These are phyloP conservation scores for Solanum phureja DNA, from an alignment of 257 asterid genomes.

Conservation along the genomic window DNA sequence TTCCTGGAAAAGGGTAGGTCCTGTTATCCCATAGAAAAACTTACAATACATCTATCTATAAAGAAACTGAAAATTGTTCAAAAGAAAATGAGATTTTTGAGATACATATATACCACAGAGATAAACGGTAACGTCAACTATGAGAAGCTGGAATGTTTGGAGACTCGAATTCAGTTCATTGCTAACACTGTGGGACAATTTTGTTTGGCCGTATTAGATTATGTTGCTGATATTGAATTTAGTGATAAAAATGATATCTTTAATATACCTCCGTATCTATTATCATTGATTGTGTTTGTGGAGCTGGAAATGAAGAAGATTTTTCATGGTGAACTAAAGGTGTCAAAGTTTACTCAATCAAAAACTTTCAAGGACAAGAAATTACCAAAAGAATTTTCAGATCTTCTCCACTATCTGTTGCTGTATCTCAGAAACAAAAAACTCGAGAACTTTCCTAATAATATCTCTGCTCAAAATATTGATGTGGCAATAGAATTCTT, in stretches of 20 bases:
- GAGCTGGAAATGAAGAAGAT: background rate
- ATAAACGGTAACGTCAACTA: background rate
- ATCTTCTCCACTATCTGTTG: background rate
- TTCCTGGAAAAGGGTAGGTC: too few relatives aligned
- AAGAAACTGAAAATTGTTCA: background rate
- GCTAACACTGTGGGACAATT: background rate
- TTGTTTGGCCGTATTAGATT: background rate
- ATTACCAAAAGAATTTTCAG: background rate
- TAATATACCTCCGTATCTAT: background rate
- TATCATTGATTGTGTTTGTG: background rate
- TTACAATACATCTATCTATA: background rate
- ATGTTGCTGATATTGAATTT: fast-evolving
- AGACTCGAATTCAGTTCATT: background rate
- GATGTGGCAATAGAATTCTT: background rate
- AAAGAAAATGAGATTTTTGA: background rate
- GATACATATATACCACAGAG: background rate
- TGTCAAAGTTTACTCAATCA: background rate
- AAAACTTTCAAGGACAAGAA: background rate
- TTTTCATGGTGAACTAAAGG: background rate
- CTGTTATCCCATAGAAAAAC: too few relatives aligned
- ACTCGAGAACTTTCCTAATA: background rate
- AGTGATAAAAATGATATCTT: background rate
- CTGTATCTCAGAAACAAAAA: background rate
- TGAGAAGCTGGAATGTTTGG: background rate
- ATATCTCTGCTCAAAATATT: background rate